Percentiles rank a stretch among this genome's conserved stretches.
These are phyloP conservation scores for Colletotrichum tropicale DNA, from an alignment of 2,329 filamentous ascomycete species.

Conservation along the genomic window DNA sequence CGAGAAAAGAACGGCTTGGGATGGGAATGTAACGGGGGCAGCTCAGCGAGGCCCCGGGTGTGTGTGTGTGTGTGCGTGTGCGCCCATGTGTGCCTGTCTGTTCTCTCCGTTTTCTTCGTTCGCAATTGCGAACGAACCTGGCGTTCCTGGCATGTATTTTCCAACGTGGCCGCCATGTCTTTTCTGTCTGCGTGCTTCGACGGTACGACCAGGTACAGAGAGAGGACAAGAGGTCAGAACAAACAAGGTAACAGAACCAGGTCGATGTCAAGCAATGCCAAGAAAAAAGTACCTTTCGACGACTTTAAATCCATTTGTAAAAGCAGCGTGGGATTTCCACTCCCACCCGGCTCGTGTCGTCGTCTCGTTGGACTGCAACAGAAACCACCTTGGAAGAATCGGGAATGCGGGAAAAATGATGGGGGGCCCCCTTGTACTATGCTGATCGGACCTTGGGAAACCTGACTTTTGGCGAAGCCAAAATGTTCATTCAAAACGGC, in stretches of 20 bases:
- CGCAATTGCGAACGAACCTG: slow-evolving; percentile 21
- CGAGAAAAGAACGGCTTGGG: not conserved
- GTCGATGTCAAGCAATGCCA: not conserved
- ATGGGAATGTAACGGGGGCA: slow-evolving; percentile 5
- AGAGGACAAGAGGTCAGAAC: not conserved
- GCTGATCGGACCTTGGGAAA: not conserved
- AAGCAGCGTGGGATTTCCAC: slow-evolving; percentile 16
- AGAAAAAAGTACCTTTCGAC: not conserved
- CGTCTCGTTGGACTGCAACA: slow-evolving; percentile 12
- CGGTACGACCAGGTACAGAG: not conserved
- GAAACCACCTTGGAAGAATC: not conserved
- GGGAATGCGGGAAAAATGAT: slow-evolving; percentile 3
- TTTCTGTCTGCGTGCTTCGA: not conserved
- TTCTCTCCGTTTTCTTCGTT: slow-evolving; percentile 9
- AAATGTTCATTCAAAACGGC: not conserved
- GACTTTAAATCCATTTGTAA: not conserved
- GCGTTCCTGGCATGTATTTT: not conserved
- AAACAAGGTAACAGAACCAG: not conserved
- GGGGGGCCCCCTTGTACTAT: not conserved
- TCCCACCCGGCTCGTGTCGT: slow-evolving; percentile 16
- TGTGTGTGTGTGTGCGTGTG: not conserved
- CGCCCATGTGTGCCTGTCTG: not conserved
- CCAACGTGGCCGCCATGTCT: not conserved
- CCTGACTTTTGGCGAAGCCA: not conserved
- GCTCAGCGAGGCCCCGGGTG: not conserved